phyloP scores from a whole-genome alignment of 1,284 basidiomycete genomes.

The Tilletia setariae region DNA sequence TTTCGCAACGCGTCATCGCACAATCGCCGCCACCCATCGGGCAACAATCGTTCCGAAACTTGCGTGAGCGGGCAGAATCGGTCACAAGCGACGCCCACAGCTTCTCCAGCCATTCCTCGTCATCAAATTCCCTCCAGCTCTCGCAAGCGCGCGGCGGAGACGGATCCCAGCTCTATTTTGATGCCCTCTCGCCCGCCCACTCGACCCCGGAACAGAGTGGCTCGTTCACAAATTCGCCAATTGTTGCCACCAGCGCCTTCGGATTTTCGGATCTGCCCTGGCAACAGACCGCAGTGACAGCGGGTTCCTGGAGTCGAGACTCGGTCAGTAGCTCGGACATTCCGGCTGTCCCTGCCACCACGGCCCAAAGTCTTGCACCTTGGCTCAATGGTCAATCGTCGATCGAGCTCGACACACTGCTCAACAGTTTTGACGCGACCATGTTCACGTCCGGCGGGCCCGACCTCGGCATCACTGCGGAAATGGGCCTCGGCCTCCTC shows the following conservation, averaged over 20 bases:
- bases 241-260: too few species aligned
- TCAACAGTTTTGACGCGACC: slow-evolving; percentile 8
- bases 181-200: not conserved
- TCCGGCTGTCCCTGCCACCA: too few species aligned
- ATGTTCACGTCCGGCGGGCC: not conserved
- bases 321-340: too few species aligned
- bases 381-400: too few species aligned
- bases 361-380: too few species aligned
- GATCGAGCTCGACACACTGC: not conserved
- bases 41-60: not conserved
- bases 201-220: too few species aligned
- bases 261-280: too few species aligned
- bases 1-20: too few species aligned
- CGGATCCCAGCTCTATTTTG: too few species aligned
- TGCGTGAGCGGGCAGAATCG: slow-evolving; percentile 6
- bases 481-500: not conserved
- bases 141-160: too few species aligned
- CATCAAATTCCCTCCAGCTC: too few species aligned
- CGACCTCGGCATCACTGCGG: not conserved
- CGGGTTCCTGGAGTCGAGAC: not conserved
- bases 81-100: not conserved
- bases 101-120: not conserved
- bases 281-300: not conserved
- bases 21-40: not conserved
- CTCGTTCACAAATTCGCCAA: too few species aligned